Evolutionary conservation across 176 grass and related monocot species (phyloP), one percentile per base, ranked within the genome.

Genomic region (Cymbopogon citratus): DNA sequence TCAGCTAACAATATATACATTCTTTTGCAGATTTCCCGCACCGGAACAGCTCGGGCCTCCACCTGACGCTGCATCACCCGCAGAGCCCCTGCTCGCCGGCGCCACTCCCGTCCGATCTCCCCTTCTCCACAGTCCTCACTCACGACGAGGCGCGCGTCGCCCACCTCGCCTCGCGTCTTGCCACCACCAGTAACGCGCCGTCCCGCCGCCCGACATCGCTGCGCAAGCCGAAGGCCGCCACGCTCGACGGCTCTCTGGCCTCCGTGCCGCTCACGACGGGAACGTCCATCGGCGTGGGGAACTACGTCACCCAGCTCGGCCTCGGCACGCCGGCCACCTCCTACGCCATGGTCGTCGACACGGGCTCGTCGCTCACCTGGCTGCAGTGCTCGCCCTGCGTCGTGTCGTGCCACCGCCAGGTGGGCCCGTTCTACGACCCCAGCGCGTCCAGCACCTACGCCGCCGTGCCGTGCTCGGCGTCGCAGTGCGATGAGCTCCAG

Each of bases 321-420:
- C 87, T 97, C 5, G 91, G 94, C 33, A 86, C 82, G 24, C 91
- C 94, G 0, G 48, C 91, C 12, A 91, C 71, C 63, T 21, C 89
- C 69, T 91, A 91, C 74, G 75, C 74, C 63, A 97, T 97, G 94
- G 87, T 97, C 9, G 91, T 97, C 24, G 94, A 97, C 87, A 97
- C 94, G 9, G 94, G 94, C 21, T 97, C 94, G 1, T 94, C 94
- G 7, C 72, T 97, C 61, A 87, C 85, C 49, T 97, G 94, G 94
- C 89, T 97, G 49, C 94, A 97, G 66, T 97, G 94, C 87, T 86
- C 85, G 1, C 94, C 94, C 0, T 97, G 94, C 84, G 28, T 35
- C 15, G 75, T 97, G 67, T 91, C 91, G 18, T 97, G 94, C 91
- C 94, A 97, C 85, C 74, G 35, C 40, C 92, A 94, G 87, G 62